These are phyloP conservation scores for Phytophthora boehmeriae DNA, from an alignment of 352 stramenopile species.

Conservation along the genomic window DNA sequence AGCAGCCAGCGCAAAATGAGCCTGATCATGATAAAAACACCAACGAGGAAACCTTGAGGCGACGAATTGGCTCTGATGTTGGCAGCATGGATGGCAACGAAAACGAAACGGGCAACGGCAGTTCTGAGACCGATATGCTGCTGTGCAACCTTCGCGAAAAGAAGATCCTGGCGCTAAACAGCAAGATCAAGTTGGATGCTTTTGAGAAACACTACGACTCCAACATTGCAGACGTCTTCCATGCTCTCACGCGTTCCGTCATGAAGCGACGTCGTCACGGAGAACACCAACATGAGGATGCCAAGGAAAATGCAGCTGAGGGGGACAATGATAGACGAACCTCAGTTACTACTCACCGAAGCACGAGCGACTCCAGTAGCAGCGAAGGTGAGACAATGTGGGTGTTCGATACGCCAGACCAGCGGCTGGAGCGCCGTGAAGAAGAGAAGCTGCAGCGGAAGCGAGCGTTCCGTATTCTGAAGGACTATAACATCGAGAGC, in stretches of 20 bases:
- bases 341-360: constrained; percentile 10
- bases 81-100: constrained; percentile 7
- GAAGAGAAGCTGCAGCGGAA: constrained; percentile 55
- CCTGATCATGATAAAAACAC: constrained; percentile 4
- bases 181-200: constrained; percentile 50
- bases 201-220: constrained; percentile 75
- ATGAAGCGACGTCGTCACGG: constrained; percentile 24
- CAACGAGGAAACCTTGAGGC: constrained; percentile 2
- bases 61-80: constrained; percentile 5
- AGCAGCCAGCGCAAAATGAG: constrained; percentile 5
- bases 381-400: constrained; percentile 52
- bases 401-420: constrained; percentile 48
- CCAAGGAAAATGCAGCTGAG: constrained; percentile 9
- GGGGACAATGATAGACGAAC: constrained; percentile 5
- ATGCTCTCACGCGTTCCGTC: constrained; percentile 50
- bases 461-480: constrained; percentile 54
- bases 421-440: constrained; percentile 56
- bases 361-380: constrained; percentile 26
- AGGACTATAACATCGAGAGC: constrained; percentile 50
- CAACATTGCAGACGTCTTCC: constrained; percentile 63
- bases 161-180: constrained; percentile 64
- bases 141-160: constrained; percentile 60
- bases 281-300: constrained; percentile 6
- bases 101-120: not conserved
- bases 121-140: constrained; percentile 17